Evolutionary conservation across 371 early-diverging fungal genomes (phyloP).

Genomic region (Lichtheimia ornata): DNA sequence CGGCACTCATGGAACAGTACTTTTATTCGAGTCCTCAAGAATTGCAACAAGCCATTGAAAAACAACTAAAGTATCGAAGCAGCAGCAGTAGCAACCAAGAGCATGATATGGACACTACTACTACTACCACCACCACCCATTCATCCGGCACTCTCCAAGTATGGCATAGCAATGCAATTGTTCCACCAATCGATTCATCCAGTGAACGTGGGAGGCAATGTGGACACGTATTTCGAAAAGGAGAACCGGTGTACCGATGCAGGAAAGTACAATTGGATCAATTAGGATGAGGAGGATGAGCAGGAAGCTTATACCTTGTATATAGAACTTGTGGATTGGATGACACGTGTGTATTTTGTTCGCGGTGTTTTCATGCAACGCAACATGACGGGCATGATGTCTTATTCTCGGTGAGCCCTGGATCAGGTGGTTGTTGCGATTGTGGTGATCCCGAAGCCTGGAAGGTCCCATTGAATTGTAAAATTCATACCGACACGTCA

Average conservation of each 20-base stretch:
- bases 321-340: conserved; percentile 78
- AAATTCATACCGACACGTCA: conserved; percentile 67
- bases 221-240: conserved; percentile 84
- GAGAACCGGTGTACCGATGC: conserved; percentile 86
- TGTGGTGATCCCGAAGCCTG: conserved; percentile 97
- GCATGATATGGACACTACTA: neutral
- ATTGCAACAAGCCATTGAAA: conserved; percentile 38
- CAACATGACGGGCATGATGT: conserved; percentile 94
- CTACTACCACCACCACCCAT: neutral
- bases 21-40: conserved; percentile 47
- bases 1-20: conserved; percentile 41
- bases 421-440: conserved; percentile 96
- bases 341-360: conserved; percentile 94
- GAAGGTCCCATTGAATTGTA: conserved; percentile 81
- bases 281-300: neutral
- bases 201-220: conserved; percentile 74
- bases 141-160: neutral
- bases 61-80: neutral
- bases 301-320: neutral
- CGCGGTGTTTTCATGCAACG: conserved; percentile 89
- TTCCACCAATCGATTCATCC: conserved; percentile 35
- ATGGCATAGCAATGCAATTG: conserved; percentile 40
- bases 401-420: conserved; percentile 76
- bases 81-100: neutral
- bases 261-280: conserved; percentile 43